A percentile compares a stretch with the other conserved stretches of the same genome.
phyloP scores from a whole-genome alignment of 345 rosid genomes.

The Brassica carinata region DNA sequence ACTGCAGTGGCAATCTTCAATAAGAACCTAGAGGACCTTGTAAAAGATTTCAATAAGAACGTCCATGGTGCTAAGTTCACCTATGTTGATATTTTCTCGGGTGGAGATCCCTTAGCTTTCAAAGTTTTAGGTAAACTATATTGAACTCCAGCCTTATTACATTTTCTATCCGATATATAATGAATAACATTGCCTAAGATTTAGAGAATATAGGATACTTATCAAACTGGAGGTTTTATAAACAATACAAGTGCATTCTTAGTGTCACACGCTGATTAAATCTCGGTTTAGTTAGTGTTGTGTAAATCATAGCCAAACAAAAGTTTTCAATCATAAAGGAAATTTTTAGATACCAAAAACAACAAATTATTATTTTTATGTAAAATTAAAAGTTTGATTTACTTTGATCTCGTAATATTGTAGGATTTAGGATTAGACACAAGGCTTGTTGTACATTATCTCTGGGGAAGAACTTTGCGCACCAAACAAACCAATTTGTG shows the following conservation, averaged over 20 bases:
- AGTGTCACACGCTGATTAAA: not conserved
- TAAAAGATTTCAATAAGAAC: conserved; percentile 24
- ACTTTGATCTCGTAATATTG: not conserved
- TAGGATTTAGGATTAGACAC: conserved; percentile 38
- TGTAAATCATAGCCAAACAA: not conserved
- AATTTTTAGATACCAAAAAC: not conserved
- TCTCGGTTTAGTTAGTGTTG: not conserved
- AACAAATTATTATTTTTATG: not conserved
- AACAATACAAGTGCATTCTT: not conserved
- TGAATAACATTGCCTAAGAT: not conserved
- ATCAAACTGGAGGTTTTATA: not conserved
- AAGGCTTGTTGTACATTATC: conserved; percentile 32
- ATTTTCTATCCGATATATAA: not conserved
- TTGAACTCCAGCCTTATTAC: conserved; percentile 1
- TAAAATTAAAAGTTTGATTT: not conserved
- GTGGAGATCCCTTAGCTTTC: not conserved
- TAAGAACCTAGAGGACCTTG: conserved; percentile 27
- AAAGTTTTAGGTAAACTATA: conserved; percentile 15
- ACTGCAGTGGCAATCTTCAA: conserved; percentile 38
- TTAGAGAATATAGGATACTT: not conserved
- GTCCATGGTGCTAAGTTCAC: conserved; percentile 33
- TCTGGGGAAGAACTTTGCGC: conserved; percentile 38
- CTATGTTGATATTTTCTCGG: conserved; percentile 26
- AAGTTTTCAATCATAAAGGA: not conserved
- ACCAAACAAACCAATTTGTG: conserved; percentile 40